These are phyloP conservation scores for Nicotiana sylvestris DNA, from an alignment of 257 asterid species.

Conservation along the genomic window DNA sequence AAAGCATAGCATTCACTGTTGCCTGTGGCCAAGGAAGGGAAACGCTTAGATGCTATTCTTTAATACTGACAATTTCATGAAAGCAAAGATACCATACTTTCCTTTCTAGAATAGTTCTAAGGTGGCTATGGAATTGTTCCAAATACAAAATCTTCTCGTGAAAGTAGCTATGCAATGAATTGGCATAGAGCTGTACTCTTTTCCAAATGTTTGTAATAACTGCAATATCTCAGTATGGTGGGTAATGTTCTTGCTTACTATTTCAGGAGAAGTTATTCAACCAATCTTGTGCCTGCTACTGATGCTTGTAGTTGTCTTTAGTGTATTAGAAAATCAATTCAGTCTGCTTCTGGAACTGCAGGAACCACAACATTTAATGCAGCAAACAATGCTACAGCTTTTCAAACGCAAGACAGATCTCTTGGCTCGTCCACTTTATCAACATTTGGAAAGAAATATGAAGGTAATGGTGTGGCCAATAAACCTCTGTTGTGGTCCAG, in stretches of 20 bases:
- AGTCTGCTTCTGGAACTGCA: neutral
- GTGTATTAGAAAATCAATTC: neutral
- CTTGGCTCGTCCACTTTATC: neutral
- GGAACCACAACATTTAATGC: neutral
- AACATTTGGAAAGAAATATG: neutral
- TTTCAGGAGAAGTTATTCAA: neutral
- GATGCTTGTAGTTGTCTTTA: neutral
- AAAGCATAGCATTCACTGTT: neutral
- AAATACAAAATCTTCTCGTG: neutral
- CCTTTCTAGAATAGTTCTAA: neutral
- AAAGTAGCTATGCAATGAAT: neutral
- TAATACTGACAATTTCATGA: neutral
- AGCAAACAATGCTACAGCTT: neutral
- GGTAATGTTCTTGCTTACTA: neutral
- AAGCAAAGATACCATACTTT: neutral
- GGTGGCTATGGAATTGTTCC: neutral
- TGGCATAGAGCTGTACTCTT: neutral
- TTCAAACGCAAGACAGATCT: neutral
- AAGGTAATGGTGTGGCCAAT: neutral
- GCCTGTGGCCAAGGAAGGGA: neutral
- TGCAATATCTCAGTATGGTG: neutral
- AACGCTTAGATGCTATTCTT: neutral
- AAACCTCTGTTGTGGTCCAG: slow-evolving; percentile 11
- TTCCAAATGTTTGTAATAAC: neutral
- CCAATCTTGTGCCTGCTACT: neutral